Evolutionary conservation across 2,329 filamentous ascomycete species (phyloP).

Genomic region (Rutstroemia sp.): DNA sequence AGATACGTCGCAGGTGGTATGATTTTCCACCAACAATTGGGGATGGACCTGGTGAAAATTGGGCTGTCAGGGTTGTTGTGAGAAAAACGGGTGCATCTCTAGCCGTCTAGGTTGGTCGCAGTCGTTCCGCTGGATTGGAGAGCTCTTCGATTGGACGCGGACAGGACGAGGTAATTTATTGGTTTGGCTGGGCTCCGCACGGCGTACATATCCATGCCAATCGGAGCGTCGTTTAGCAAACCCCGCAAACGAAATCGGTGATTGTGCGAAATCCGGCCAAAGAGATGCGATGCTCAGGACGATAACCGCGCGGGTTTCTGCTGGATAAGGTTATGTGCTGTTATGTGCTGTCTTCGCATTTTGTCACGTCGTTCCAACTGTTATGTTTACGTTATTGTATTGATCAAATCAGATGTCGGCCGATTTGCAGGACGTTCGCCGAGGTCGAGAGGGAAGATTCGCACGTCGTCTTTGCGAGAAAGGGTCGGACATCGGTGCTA

Average conservation of each 20-base stretch:
- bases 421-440: neutral
- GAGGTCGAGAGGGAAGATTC: too few species aligned
- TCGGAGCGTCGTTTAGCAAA: neutral
- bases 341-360: conserved; percentile 1
- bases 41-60: neutral
- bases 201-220: neutral
- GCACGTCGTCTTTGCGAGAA: neutral
- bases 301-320: conserved; percentile 1
- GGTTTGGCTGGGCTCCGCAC: neutral
- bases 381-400: neutral
- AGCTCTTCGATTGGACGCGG: neutral
- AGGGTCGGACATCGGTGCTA: neutral
- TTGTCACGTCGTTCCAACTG: neutral
- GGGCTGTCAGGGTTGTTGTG: neutral
- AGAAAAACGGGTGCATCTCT: neutral
- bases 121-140: neutral
- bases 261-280: neutral
- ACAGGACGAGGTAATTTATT: neutral
- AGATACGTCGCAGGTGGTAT: neutral
- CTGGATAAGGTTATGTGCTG: neutral
- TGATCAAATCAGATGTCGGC: neutral
- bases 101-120: neutral
- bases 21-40: neutral
- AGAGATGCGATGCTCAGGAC: neutral
- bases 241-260: neutral